These are phyloP conservation scores for Podaxis sp. DNA, from an alignment of 768 basidiomycete genomes.

Conservation along the genomic window DNA sequence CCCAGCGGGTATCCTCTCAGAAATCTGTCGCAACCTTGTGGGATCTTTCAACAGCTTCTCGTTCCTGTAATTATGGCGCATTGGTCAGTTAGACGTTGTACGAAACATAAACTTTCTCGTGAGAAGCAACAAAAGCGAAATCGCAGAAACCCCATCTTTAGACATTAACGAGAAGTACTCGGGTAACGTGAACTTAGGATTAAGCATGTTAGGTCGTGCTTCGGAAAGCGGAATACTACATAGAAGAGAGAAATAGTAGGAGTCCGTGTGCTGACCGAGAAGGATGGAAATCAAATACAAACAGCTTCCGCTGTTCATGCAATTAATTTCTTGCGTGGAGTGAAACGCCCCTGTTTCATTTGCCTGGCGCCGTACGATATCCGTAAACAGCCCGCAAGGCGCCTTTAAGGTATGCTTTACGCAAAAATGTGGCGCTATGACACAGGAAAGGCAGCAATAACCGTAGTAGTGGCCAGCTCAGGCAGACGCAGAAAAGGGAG, in stretches of 20 bases:
- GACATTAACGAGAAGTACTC: too few relatives aligned
- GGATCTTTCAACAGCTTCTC: slow-evolving; percentile 54
- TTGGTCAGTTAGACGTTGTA: slow-evolving; percentile 6
- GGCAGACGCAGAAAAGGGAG: neutral
- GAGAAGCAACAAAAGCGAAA: too few relatives aligned
- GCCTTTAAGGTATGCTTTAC: neutral
- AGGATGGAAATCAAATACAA: neutral
- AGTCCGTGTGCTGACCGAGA: neutral
- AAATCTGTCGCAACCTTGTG: slow-evolving; percentile 66
- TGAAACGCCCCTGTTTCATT: slow-evolving; percentile 8
- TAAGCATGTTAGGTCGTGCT: neutral
- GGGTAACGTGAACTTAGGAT: neutral
- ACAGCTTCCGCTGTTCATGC: neutral
- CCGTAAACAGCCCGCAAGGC: neutral
- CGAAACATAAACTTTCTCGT: neutral
- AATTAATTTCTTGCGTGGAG: neutral
- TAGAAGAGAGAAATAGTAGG: neutral
- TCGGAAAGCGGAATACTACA: neutral
- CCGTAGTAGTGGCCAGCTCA: neutral
- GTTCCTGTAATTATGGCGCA: slow-evolving; percentile 34
- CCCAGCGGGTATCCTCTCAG: slow-evolving; percentile 70
- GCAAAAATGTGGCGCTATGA: neutral
- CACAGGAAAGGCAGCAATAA: neutral
- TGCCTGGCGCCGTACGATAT: neutral
- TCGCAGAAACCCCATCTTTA: too few relatives aligned